Base-by-base conservation (phyloP, 345 rosid genomes). In the Eucalyptus paniculata region DNA sequence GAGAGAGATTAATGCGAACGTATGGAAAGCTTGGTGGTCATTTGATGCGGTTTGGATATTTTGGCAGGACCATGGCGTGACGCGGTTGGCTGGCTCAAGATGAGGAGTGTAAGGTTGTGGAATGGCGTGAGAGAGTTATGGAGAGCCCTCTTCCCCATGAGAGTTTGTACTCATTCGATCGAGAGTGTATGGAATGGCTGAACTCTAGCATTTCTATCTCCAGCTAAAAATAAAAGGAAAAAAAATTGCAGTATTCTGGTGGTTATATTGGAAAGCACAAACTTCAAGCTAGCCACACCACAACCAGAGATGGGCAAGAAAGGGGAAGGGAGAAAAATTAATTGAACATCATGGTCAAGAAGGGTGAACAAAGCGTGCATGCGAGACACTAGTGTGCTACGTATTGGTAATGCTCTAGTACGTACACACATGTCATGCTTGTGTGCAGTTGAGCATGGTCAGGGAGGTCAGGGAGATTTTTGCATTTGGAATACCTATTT, bases 61-160 rank as follows among this genome's bases (percentile, higher is more conserved):
- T 87, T 88, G 89, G 53, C 30, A 10, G 88, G 91, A 86, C 96
- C 96, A 94, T 96, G 98, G 95, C 90, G 13, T 1, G 15, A 17
- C 3, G 24, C 4, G 58, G 87, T 81, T 94, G 98, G 96, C 30
- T 58, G 56, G 4, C 69, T 93, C 86, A 87, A 86, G 99, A 96
- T 96, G 92, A 94, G 94, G 94, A 89, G 89, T 91, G 93, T 94
- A 89, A 91, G 97, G 98, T 91, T 95, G 87, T 91, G 93, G 92
- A 89, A 49, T 89, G 91, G 50, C 77, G 90, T 30, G 54, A 90
- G 51, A 50, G 62, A n/a, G 86, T 92, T 37, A 72, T 19, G 82
- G 45, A 37, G 15, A n/a, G 47, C 8, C 42, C 83, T 77, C 83
- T 77, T 5, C 3, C 42, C 83, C 47, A 37, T 77, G 28, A 21